Evolutionary conservation across 2,329 filamentous ascomycete species (phyloP).

Genomic region (Salinomyces thailandicus): DNA sequence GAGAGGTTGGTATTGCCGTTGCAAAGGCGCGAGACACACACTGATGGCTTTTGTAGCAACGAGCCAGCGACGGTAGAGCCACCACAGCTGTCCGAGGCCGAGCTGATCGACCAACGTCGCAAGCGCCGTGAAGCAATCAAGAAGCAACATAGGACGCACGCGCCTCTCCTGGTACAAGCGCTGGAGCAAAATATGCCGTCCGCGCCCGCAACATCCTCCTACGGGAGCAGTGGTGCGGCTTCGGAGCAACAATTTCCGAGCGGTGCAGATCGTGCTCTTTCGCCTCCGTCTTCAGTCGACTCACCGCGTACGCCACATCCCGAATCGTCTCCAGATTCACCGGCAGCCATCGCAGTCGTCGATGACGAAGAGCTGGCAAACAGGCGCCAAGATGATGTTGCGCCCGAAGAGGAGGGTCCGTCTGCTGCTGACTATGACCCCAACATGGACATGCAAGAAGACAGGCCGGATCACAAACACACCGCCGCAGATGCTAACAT

Average conservation of each 20-base stretch:
- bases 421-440: constrained; percentile 94
- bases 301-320: constrained; percentile 28
- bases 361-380: constrained; percentile 32
- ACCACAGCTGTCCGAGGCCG: constrained; percentile 57
- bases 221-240: constrained; percentile 16
- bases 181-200: constrained; percentile 40
- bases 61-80: constrained; percentile 2
- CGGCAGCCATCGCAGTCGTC: constrained; percentile 30
- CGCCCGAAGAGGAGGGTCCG: constrained; percentile 53
- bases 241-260: constrained; percentile 14
- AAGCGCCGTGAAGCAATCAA: constrained; percentile 76
- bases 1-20: constrained; percentile 9
- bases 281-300: constrained; percentile 16
- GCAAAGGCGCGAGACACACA: not conserved
- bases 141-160: constrained; percentile 62
- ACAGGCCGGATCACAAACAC: constrained; percentile 33
- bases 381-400: constrained; percentile 18
- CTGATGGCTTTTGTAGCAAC: constrained; percentile 3
- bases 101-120: constrained; percentile 73
- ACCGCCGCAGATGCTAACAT: constrained; percentile 9
- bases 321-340: constrained; percentile 28
- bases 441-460: constrained; percentile 77
- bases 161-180: constrained; percentile 58
- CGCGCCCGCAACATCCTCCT: constrained; percentile 27
- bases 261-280: too few relatives aligned